Percentiles rank a stretch among this genome's conserved stretches.
phyloP scores from a whole-genome alignment of 305 asterid genomes.

The Rubia tinctorum region DNA sequence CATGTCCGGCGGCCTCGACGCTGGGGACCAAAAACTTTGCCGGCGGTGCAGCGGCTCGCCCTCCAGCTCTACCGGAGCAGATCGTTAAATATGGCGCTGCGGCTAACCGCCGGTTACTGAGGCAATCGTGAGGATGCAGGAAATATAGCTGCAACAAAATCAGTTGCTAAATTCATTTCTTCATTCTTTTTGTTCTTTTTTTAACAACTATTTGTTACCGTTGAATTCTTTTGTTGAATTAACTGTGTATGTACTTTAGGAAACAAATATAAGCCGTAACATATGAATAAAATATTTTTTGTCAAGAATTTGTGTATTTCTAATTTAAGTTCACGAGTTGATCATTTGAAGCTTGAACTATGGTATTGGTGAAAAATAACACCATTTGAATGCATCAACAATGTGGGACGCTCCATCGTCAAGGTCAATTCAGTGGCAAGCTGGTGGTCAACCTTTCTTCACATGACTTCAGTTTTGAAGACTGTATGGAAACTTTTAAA shows the following conservation, averaged over 20 bases:
- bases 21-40: conserved; percentile 20
- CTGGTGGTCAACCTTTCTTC: too few relatives aligned
- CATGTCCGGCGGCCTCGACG: conserved; percentile 6
- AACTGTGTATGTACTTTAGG: background rate
- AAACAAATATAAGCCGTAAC: background rate
- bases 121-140: background rate
- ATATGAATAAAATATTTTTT: background rate
- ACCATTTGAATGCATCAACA: too few relatives aligned
- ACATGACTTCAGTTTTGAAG: too few relatives aligned
- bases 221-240: background rate
- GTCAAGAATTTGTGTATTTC: too few relatives aligned
- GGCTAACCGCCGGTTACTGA: conserved; percentile 8
- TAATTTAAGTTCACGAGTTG: too few relatives aligned
- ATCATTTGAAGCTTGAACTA: too few relatives aligned
- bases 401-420: too few relatives aligned
- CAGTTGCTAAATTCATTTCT: background rate
- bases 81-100: conserved; percentile 17
- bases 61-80: conserved; percentile 5
- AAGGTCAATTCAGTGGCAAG: too few relatives aligned
- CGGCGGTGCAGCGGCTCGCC: background rate
- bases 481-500: too few relatives aligned
- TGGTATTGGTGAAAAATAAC: too few relatives aligned
- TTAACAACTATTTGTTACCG: background rate
- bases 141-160: background rate
- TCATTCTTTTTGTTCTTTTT: too few relatives aligned